Conservation (phyloP, 2,329 filamentous ascomycete genomes). For the Talaromyces rugulosus region DNA sequence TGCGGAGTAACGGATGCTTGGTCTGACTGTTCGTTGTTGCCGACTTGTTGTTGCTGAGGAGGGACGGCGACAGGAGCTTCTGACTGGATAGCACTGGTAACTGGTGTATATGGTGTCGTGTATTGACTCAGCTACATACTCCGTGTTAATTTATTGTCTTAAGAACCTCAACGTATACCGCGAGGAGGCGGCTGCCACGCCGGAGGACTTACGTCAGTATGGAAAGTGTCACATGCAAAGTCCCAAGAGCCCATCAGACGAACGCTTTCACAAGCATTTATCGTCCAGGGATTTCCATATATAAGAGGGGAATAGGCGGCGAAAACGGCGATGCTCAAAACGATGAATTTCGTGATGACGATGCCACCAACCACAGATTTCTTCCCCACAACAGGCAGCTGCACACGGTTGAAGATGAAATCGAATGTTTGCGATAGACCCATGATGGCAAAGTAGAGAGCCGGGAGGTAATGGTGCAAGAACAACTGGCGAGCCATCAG, state of each 20-base stretch:
- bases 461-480: conserved; percentile 97
- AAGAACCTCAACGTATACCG: conserved; percentile 18
- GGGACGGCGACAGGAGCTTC: conserved; percentile 15
- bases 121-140: conserved; percentile 36
- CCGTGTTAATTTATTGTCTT: conserved; percentile 4
- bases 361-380: conserved; percentile 69
- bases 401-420: conserved; percentile 71
- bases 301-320: conserved; percentile 80
- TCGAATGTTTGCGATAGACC: conserved; percentile 86
- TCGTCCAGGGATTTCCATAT: conserved; percentile 94
- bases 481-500: conserved; percentile 98
- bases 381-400: conserved; percentile 62
- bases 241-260: conserved; percentile 92
- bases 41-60: conserved; percentile 15
- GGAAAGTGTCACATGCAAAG: conserved; percentile 96
- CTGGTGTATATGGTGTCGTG: conserved; percentile 26
- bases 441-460: conserved; percentile 90
- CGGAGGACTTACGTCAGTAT: conserved; percentile 68
- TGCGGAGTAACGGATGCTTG: conserved; percentile 31
- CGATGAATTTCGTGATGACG: conserved; percentile 70
- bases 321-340: conserved; percentile 71
- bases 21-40: conserved; percentile 16
- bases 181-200: conserved; percentile 27
- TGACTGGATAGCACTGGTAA: conserved; percentile 19
- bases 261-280: conserved; percentile 75